Evolutionary conservation across 202 grass and related monocot genomes (phyloP), one percentile per base, ranked within the genome.

Genomic region (Eragrostis tef): DNA sequence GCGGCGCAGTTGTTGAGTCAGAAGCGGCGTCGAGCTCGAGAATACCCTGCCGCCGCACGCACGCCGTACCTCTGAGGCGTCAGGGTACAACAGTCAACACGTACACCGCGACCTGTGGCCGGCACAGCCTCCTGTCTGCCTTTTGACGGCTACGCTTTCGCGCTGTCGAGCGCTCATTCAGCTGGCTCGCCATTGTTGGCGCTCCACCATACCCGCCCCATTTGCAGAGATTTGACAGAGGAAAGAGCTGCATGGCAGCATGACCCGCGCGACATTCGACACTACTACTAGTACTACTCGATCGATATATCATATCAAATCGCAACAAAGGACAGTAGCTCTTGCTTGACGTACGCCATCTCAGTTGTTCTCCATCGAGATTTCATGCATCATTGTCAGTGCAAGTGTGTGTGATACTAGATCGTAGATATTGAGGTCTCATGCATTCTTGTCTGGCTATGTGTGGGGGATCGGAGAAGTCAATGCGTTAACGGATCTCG

Each of bases 101-200:
- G 74, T 41, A 26, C 47, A 62, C 59, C 57, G 49, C 58, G 24
- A 11, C 29, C 63, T 52, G 62, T 81, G 72, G 64, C 45, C 15
- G 14, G 61, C 27, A 29, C 52, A 53, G 57, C 22, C n/a, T 21
- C 64, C 39, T 83, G 58, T 67, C 58, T 13, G 67, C 67, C 73
- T 78, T 78, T 78, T 22, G 36, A 76, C 17, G 34, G 11, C 85
- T 78, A 11, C 17, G 8, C 47, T 59, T 70, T 76, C 47, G 74
- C 67, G 80, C 58, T 88, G 86, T 84, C 80, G 9, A 61, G 2
- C 60, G 5, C 86, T 59, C 68, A 79, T 88, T 84, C 75, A 52
- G 34, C 61, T 80, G 60, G 86, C 74, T 11, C 42, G 1, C 31
- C 71, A 39, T 48, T 65, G 59, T 71, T 87, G 74, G 46, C 58